phyloP scores from a whole-genome alignment of 352 stramenopile genomes.

The Phytophthora pseudosyringae region DNA sequence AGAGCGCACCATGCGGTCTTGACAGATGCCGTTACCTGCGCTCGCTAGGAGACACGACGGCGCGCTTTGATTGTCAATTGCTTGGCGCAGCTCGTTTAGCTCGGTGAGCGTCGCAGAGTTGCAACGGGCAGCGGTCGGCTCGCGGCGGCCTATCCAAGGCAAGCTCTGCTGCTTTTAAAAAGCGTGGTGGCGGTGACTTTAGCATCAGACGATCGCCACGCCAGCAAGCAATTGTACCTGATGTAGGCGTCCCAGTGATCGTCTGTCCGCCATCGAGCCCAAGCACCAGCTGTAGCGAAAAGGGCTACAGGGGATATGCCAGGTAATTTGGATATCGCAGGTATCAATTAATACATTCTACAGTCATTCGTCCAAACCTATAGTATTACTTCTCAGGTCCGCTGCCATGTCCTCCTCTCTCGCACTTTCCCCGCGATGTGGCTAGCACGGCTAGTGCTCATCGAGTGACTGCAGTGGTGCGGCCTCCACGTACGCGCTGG shows the following conservation, averaged over 20 bases:
- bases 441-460: constrained; percentile 16
- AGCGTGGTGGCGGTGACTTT: too few relatives aligned
- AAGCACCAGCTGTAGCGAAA: constrained; percentile 20
- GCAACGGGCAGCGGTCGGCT: background rate
- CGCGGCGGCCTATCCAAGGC: background rate
- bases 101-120: background rate
- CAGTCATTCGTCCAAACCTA: background rate
- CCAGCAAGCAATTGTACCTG: too few relatives aligned
- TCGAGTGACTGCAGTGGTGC: constrained; percentile 15
- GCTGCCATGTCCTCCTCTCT: constrained; percentile 3
- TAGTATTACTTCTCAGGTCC: constrained; percentile 14
- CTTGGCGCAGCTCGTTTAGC: constrained; percentile 19
- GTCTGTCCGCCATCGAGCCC: constrained; percentile 8
- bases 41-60: background rate
- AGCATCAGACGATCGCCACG: background rate
- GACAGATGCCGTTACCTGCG: constrained; percentile 17
- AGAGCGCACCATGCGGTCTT: constrained; percentile 12
- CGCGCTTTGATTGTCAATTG: constrained; percentile 13
- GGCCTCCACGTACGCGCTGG: constrained; percentile 11
- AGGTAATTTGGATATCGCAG: constrained; percentile 2
- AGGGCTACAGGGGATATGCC: background rate
- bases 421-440: constrained; percentile 23
- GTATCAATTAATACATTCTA: background rate
- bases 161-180: too few relatives aligned
- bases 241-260: too few relatives aligned